Evolutionary conservation across 345 rosid genomes (phyloP).

Genomic region (Arabidopsis arenosa): DNA sequence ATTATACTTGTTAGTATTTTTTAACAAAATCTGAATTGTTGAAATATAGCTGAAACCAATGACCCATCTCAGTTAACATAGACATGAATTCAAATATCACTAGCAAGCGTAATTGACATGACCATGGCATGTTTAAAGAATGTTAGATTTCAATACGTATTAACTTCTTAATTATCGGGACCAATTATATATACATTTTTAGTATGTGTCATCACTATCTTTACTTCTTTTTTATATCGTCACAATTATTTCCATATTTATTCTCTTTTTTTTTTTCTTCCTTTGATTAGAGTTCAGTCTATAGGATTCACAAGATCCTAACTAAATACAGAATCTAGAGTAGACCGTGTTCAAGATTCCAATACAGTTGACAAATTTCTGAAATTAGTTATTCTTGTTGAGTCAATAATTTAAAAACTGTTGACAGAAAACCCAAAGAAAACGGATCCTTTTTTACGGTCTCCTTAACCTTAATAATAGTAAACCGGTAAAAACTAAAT

Average conservation of each 20-base stretch:
- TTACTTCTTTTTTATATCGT: neutral
- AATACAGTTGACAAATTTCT: neutral
- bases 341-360: constrained; percentile 22
- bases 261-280: neutral
- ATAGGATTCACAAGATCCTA: neutral
- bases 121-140: constrained; percentile 12
- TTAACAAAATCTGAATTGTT: neutral
- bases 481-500: constrained; percentile 28
- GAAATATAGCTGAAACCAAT: neutral
- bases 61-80: neutral
- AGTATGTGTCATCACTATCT: constrained; percentile 1
- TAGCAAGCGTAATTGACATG: neutral
- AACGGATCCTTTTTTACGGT: constrained; percentile 22
- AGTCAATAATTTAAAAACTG: neutral
- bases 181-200: neutral
- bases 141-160: neutral
- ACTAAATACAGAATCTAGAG: constrained; percentile 1
- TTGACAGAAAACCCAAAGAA: constrained; percentile 12
- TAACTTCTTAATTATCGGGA: neutral
- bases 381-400: neutral
- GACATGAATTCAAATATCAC: neutral
- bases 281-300: constrained; percentile 7
- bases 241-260: neutral
- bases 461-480: constrained; percentile 13
- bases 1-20: neutral